These are phyloP conservation scores for Fragilaria radians DNA, from an alignment of 108 stramenopile species.

Conservation along the genomic window DNA sequence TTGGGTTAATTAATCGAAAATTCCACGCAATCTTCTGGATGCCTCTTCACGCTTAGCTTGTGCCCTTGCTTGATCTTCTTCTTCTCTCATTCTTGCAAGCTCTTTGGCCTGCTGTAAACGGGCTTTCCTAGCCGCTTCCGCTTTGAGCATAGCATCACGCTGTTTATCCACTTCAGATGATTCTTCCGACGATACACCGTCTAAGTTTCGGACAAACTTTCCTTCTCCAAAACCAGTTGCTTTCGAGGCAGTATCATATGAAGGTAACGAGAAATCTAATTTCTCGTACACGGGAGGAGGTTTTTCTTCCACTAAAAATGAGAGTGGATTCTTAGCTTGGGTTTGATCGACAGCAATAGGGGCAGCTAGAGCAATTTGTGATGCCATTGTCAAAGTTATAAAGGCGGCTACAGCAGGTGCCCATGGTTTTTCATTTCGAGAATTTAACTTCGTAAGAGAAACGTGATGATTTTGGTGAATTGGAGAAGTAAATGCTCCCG, in stretches of 20 bases:
- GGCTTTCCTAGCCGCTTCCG: slow-evolving; percentile 4
- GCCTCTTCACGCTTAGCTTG: neutral
- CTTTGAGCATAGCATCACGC: slow-evolving; percentile 4
- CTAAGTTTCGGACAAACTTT: neutral
- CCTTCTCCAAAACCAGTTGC: slow-evolving; percentile 3
- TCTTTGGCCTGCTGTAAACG: neutral
- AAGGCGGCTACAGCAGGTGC: neutral
- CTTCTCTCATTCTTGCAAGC: neutral
- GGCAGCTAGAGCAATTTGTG: slow-evolving; percentile 3
- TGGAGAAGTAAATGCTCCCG: too few species aligned
- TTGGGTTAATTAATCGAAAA: slow-evolving; percentile 5
- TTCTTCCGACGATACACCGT: neutral
- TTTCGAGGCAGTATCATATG: neutral
- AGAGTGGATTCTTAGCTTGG: neutral
- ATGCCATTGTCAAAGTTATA: slow-evolving; percentile 3
- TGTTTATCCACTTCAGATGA: slow-evolving; percentile 2
- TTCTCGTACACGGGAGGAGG: slow-evolving; percentile 6
- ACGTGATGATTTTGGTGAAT: too few species aligned
- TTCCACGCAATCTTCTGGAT: neutral
- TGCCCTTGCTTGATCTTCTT: neutral
- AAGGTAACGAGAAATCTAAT: slow-evolving; percentile 5
- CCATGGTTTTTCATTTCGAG: neutral
- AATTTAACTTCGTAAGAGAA: too few species aligned
- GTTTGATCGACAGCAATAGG: neutral
- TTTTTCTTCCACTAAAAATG: neutral